These are phyloP conservation scores for Pyrenochaeta sp. DNA, from an alignment of 2,329 filamentous ascomycete genomes.

Conservation along the genomic window DNA sequence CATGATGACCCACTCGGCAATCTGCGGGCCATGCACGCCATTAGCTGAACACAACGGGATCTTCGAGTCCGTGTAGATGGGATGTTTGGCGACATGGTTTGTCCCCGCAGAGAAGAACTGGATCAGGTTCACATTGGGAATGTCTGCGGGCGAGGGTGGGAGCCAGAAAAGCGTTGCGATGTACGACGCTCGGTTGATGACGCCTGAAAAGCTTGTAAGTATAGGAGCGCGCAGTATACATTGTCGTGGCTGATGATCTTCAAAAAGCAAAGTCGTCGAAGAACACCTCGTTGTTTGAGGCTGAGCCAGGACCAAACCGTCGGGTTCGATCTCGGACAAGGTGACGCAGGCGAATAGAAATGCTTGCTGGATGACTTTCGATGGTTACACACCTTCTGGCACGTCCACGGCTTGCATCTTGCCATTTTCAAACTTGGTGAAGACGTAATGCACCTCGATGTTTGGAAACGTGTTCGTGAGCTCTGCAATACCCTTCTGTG, in stretches of 20 bases:
- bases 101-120: conserved; percentile 66
- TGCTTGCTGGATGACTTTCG: too few species aligned
- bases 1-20: conserved; percentile 72
- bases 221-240: conserved; percentile 16
- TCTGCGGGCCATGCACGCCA: conserved; percentile 69
- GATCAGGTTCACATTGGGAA: conserved; percentile 57
- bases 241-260: not conserved
- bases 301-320: not conserved
- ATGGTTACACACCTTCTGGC: conserved; percentile 50
- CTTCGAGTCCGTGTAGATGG: conserved; percentile 60
- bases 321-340: not conserved
- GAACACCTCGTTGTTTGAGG: not conserved
- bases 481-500: conserved; percentile 25
- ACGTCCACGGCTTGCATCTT: conserved; percentile 43
- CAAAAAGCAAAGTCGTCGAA: not conserved
- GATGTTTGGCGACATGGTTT: conserved; percentile 61
- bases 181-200: conserved; percentile 54
- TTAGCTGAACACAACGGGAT: conserved; percentile 63
- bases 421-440: conserved; percentile 41
- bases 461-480: conserved; percentile 41
- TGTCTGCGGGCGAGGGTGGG: conserved; percentile 46
- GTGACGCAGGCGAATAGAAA: too few species aligned
- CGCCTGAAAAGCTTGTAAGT: conserved; percentile 33
- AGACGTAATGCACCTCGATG: conserved; percentile 40
- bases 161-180: conserved; percentile 58